Evolutionary conservation across 768 basidiomycete genomes (phyloP).

Genomic region (Psilocybe cubensis): DNA sequence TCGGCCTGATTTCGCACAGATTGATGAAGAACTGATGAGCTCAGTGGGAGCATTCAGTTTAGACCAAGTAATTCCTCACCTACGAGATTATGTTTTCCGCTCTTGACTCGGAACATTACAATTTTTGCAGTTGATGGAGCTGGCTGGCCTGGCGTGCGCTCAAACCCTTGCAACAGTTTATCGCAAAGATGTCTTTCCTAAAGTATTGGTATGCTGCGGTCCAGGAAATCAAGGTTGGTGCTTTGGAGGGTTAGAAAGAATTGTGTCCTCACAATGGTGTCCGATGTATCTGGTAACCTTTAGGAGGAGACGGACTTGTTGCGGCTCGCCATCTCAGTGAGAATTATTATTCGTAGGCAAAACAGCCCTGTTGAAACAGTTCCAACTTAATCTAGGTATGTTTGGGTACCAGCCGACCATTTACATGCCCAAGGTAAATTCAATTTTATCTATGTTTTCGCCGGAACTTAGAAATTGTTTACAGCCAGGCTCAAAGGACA

Average conservation of each 20-base stretch:
- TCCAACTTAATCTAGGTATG: conserved; percentile 56
- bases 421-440: conserved; percentile 90
- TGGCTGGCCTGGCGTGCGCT: conserved; percentile 94
- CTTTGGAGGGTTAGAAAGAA: too few species aligned
- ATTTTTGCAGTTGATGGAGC: conserved; percentile 80
- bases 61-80: conserved; percentile 66
- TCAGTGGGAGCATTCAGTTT: conserved; percentile 89
- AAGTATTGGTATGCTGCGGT: conserved; percentile 94
- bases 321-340: conserved; percentile 92
- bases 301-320: conserved; percentile 94
- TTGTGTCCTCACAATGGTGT: too few species aligned
- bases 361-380: neutral
- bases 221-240: conserved; percentile 87
- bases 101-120: neutral
- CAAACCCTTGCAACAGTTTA: conserved; percentile 85
- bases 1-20: conserved; percentile 51
- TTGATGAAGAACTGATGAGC: conserved; percentile 95
- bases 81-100: neutral
- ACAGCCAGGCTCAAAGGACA: conserved; percentile 90
- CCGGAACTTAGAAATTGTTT: too few species aligned
- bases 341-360: neutral
- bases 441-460: neutral
- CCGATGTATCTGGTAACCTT: too few species aligned
- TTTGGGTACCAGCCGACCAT: conserved; percentile 91
- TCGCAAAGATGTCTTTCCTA: conserved; percentile 62